Evolutionary conservation across 331 rosid genomes (phyloP), one percentile per base, ranked within the genome.

Genomic region (Malus hybrid): DNA sequence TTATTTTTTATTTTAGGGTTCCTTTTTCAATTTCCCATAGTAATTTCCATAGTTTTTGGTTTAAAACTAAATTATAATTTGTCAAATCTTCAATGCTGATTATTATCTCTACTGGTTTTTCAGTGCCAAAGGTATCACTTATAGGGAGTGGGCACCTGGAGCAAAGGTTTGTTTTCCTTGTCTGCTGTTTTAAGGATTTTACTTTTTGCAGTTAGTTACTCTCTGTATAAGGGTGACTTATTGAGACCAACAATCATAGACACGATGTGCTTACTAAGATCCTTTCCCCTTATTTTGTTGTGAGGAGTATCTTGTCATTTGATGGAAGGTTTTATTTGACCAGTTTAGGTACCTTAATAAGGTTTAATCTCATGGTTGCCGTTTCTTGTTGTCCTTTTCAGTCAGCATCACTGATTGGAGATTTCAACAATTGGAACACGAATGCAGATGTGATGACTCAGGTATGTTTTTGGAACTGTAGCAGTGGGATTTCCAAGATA

Each of bases 141-240:
- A 90, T 78, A 82, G 97, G 74, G 97, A 95, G 83, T 95, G 99
- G 99, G 97, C 97, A 36, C 99, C 99, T 67, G 97, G 89, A 82
- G 97, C 98, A 73, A 89, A 77, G 99, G 98, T 95, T 84, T 12
- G 75, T 74, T 56, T 29, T 20, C 70, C 83, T 70, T 66, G 10
- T 10, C 42, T 66, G 16, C 10, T 26, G 39, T 57, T 67, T 33
- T 3, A 48, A 44, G 33, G 5, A 15, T 44, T 44, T 34, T 76
- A 13, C 48, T 3, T 70, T 44, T 65, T 55, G 11, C 14, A 7
- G 5, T 44, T 26, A 12, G 55, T 28, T 73, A 18, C 60, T 73
- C 64, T n/a, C 50, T n/a, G 16, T 24, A 24, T 44, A 61, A 44
- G 68, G 77, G 63, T 26, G 65, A 39, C 69, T 10, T 61, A 39